Evolutionary conservation across 1,284 basidiomycete species (phyloP).

Genomic region (Mycocalia duriaeana): DNA sequence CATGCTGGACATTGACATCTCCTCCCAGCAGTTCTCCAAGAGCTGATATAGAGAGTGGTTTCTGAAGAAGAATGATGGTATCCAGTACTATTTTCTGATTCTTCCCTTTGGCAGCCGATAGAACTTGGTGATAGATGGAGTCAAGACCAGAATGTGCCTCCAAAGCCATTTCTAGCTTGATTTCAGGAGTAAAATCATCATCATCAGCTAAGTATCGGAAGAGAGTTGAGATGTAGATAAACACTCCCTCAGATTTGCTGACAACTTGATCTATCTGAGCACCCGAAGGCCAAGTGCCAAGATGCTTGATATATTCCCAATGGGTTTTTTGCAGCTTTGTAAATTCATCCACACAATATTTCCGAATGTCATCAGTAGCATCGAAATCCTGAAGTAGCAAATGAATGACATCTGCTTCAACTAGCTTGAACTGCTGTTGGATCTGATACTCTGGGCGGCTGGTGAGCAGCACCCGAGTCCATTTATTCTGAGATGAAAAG

Average conservation of each 20-base stretch:
- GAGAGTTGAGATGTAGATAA: neutral
- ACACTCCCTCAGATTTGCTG: neutral
- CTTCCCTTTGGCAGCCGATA: neutral
- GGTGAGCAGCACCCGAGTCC: neutral
- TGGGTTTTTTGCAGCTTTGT: neutral
- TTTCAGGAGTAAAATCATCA: neutral
- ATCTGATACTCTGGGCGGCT: neutral
- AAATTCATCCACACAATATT: neutral
- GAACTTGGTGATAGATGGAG: neutral
- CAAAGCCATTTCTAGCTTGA: neutral
- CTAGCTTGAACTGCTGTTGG: neutral
- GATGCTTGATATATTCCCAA: neutral
- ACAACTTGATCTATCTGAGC: neutral
- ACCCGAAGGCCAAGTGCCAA: neutral
- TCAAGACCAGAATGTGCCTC: neutral
- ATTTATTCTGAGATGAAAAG: neutral
- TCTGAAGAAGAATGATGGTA: neutral
- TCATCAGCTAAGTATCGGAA: neutral
- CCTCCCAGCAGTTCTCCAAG: neutral
- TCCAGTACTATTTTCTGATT: neutral
- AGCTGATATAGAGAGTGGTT: neutral
- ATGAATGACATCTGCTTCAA: neutral
- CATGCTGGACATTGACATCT: neutral
- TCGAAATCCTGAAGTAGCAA: neutral
- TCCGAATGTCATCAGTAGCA: neutral